A percentile compares a stretch with the other conserved stretches of the same genome.
Conservation (phyloP, 768 basidiomycete species). For the Rhodosporidiobolus odoratus region DNA sequence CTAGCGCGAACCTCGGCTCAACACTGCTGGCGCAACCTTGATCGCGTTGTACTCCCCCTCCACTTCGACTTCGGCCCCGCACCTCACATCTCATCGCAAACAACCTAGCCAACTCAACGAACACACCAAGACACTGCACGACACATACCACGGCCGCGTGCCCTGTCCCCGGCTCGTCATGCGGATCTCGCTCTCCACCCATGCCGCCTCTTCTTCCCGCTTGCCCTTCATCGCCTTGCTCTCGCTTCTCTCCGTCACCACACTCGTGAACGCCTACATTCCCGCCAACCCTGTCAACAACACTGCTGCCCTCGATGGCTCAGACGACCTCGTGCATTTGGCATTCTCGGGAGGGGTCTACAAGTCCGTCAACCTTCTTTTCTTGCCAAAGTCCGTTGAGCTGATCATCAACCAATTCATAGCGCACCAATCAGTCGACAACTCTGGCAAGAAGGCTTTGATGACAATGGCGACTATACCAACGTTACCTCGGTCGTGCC, state of each 20-base stretch:
- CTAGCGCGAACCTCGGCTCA: too few relatives aligned
- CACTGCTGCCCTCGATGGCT: slow-evolving; percentile 52
- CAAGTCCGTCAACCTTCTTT: slow-evolving; percentile 12
- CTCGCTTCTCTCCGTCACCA: not conserved
- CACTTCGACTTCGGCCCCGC: too few relatives aligned
- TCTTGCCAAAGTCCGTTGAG: not conserved
- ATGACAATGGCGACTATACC: slow-evolving; percentile 51
- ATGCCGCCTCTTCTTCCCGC: too few relatives aligned
- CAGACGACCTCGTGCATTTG: slow-evolving; percentile 40
- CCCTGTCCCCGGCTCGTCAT: too few relatives aligned
- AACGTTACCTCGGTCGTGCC: slow-evolving; percentile 57
- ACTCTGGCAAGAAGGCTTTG: slow-evolving; percentile 21
- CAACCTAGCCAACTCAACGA: too few relatives aligned
- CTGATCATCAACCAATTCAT: not conserved
- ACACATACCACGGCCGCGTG: too few relatives aligned
- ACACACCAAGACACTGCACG: too few relatives aligned
- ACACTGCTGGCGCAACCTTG: too few relatives aligned
- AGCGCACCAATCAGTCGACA: slow-evolving; percentile 24
- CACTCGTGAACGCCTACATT: not conserved
- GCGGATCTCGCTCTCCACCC: too few relatives aligned
- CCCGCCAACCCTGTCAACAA: slow-evolving; percentile 51
- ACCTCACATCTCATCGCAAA: too few relatives aligned
- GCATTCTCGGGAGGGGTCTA: slow-evolving; percentile 20
- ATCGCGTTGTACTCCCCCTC: too few relatives aligned
- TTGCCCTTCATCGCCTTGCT: not conserved